Conservation (phyloP, 495 filamentous ascomycete genomes). For the Terfezia boudieri region DNA sequence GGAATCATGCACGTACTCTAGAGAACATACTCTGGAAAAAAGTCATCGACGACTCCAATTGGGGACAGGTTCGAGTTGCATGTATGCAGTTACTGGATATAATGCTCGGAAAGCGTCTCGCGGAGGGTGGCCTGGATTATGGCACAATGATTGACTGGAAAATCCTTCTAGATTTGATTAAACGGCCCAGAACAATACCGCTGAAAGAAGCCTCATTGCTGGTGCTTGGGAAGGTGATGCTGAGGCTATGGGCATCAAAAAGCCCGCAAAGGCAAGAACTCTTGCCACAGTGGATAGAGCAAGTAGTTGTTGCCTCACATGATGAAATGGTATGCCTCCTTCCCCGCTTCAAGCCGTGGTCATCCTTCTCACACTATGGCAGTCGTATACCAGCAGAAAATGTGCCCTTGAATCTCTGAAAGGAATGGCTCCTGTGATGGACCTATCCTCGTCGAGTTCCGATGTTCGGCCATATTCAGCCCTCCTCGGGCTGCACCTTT, state of each 20-base stretch:
- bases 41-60: neutral
- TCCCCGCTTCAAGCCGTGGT: neutral
- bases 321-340: conserved; percentile 4
- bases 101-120: neutral
- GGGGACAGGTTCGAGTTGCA: neutral
- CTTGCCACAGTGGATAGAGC: neutral
- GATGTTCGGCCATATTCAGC: neutral
- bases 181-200: neutral
- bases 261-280: neutral
- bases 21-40: neutral
- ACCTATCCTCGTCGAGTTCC: neutral
- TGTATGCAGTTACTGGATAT: neutral
- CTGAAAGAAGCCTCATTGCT: neutral
- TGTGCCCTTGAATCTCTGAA: conserved; percentile 9
- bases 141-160: neutral
- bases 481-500: neutral
- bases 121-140: neutral
- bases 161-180: neutral
- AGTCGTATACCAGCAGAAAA: conserved; percentile 6
- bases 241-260: neutral
- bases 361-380: neutral
- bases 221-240: conserved; percentile 4
- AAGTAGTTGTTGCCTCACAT: conserved; percentile 2
- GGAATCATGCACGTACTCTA: neutral
- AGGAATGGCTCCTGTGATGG: conserved; percentile 2